Evolutionary conservation across 495 filamentous ascomycete genomes (phyloP), one percentile per base, ranked within the genome.

Genomic region (Neurospora sp.): DNA sequence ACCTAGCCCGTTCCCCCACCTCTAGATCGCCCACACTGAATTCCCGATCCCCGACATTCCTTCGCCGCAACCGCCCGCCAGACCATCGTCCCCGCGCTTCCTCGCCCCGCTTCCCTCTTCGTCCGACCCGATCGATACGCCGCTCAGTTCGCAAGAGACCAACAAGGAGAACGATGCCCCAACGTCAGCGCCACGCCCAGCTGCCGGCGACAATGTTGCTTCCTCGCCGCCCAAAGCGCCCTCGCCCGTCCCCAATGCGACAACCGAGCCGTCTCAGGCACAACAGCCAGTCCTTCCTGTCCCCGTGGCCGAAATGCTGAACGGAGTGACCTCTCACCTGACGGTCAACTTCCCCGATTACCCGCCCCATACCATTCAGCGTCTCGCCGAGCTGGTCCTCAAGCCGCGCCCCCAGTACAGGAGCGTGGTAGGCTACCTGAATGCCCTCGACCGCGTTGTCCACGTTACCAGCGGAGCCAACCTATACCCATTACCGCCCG

Each of bases 321-420:
- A 81, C 65, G 89, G 89, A 38, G 92, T 96, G 69, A 89, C 86
- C 35, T 86, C 83, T 5, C 90, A 88, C n/a, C 84, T 99, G 53
- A 85, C 82, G 44, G 83, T 83, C 4, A 87, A 87, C 73, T 99
- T 99, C 82, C 44, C 86, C 38, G 82, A 84, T 1, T 88, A 92
- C 73, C 96, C 96, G 1, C 96, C 96, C 0, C 94, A 98, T 78
- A 98, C 96, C 0, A 86, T 97, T 70, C 96, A 99, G 82, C 92
- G 96, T 59, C 87, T 99, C 40, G 88, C 96, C 22, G 96, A 99
- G 85, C 91, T 99, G n/a, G 85, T 98, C 46, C 85, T 96, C 14
- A 79, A 80, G 20, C 96, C 96, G 8, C 91, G 83, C 46, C 83
- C 86, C 53, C 93, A 97, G 80, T 98, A 99, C 82, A 86, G 86